Evolutionary conservation across 352 stramenopile genomes (phyloP).

Genomic region (Pythium chondricola): DNA sequence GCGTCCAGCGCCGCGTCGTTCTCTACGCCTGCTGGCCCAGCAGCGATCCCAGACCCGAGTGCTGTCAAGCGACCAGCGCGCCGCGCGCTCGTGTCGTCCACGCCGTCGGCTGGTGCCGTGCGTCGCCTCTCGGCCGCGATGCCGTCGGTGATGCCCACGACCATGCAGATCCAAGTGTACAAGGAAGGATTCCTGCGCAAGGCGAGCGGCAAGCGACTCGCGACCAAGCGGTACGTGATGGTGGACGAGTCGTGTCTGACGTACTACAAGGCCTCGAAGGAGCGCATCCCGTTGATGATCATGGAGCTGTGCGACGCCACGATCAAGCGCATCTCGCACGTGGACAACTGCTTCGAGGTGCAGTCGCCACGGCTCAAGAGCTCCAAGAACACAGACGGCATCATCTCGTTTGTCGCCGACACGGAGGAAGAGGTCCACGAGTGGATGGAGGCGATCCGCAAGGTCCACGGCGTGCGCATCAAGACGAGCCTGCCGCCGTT

Average conservation of each 20-base stretch:
- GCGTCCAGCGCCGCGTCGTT: slow-evolving; percentile 17
- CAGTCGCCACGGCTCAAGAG: slow-evolving; percentile 78
- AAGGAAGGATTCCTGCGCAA: slow-evolving; percentile 84
- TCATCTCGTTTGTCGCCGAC: slow-evolving; percentile 81
- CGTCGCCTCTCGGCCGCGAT: slow-evolving; percentile 44
- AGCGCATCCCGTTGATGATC: slow-evolving; percentile 81
- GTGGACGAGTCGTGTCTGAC: slow-evolving; percentile 79
- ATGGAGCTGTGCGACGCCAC: slow-evolving; percentile 76
- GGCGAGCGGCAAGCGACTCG: slow-evolving; percentile 73
- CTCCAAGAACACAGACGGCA: slow-evolving; percentile 73
- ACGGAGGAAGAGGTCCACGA: slow-evolving; percentile 81
- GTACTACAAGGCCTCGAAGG: slow-evolving; percentile 82
- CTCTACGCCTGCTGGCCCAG: slow-evolving; percentile 16
- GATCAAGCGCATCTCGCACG: slow-evolving; percentile 76
- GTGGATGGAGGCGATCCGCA: slow-evolving; percentile 83
- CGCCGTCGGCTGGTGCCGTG: slow-evolving; percentile 22
- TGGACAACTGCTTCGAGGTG: slow-evolving; percentile 84
- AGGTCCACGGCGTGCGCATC: slow-evolving; percentile 77
- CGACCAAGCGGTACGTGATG: slow-evolving; percentile 85
- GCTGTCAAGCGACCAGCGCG: slow-evolving; percentile 28
- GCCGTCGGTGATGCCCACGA: slow-evolving; percentile 53
- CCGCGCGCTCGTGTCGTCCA: slow-evolving; percentile 63
- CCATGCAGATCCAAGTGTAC: slow-evolving; percentile 66
- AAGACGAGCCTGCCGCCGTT: slow-evolving; percentile 60
- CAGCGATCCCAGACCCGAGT: slow-evolving; percentile 5